Conservation (phyloP, 495 filamentous ascomycete genomes). For the Talaromyces wortmannii region DNA sequence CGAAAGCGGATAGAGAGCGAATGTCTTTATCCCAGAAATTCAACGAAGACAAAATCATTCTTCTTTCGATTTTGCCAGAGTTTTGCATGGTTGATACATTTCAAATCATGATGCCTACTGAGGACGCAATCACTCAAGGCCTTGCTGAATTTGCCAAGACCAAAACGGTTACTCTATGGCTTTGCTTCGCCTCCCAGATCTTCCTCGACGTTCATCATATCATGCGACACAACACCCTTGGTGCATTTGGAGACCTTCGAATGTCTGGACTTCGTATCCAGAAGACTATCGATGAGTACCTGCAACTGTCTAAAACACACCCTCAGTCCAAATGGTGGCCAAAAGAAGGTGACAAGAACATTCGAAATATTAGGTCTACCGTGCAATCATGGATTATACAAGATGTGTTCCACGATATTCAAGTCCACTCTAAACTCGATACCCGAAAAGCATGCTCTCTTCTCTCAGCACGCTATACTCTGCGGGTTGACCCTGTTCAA, state of each 20-base stretch:
- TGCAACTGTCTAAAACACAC: conserved; percentile 16
- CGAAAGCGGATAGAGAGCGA: conserved; percentile 17
- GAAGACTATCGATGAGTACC: conserved; percentile 18
- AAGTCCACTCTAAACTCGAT: background rate
- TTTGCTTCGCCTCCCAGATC: conserved; percentile 23
- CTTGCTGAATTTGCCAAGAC: conserved; percentile 17
- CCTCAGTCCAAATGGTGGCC: conserved; percentile 18
- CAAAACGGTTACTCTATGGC: conserved; percentile 19
- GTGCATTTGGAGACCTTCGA: conserved; percentile 21
- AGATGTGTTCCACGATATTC: conserved; percentile 16
- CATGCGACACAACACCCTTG: conserved; percentile 14
- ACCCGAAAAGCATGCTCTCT: conserved; percentile 20
- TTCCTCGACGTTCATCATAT: conserved; percentile 27
- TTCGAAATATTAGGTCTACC: conserved; percentile 9
- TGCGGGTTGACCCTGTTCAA: conserved; percentile 20
- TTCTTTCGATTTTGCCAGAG: conserved; percentile 21
- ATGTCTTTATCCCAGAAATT: conserved; percentile 22
- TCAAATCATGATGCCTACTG: conserved; percentile 13
- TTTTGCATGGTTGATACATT: conserved; percentile 20
- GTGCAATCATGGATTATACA: conserved; percentile 17
- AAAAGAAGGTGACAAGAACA: conserved; percentile 19
- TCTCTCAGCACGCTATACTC: conserved; percentile 20
- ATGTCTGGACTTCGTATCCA: conserved; percentile 21
- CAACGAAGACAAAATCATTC: conserved; percentile 23
- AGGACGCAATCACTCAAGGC: conserved; percentile 22